A percentile compares a stretch with the other conserved stretches of the same genome.
These are phyloP conservation scores for Trichoderma gamsii DNA, from an alignment of 495 filamentous ascomycete species.

Conservation along the genomic window DNA sequence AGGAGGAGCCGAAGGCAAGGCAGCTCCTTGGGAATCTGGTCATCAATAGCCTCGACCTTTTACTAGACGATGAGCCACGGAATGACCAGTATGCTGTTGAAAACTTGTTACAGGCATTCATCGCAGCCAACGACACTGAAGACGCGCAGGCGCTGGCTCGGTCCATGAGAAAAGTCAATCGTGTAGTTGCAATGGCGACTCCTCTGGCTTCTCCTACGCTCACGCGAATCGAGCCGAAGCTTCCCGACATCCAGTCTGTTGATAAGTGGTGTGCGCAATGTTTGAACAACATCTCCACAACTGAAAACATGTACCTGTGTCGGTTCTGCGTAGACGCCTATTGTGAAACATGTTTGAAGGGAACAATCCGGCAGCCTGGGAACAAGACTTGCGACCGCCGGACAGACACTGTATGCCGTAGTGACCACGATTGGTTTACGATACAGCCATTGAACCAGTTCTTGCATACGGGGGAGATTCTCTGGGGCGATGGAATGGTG, in stretches of 20 bases:
- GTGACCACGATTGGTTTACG: constrained; percentile 16
- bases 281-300: constrained; percentile 4
- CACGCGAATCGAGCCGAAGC: constrained; percentile 12
- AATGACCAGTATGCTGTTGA: constrained; percentile 16
- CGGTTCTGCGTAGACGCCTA: constrained; percentile 6
- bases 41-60: constrained; percentile 12
- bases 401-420: not conserved
- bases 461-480: constrained; percentile 15
- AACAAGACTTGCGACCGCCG: constrained; percentile 1
- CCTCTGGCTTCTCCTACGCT: not conserved
- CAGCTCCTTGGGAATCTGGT: not conserved
- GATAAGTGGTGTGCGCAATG: constrained; percentile 15
- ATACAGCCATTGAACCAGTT: constrained; percentile 13
- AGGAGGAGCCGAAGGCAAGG: not conserved
- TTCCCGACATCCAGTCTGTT: constrained; percentile 14
- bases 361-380: not conserved
- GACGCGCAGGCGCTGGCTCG: constrained; percentile 13
- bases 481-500: constrained; percentile 3
- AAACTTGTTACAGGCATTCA: constrained; percentile 12
- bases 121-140: constrained; percentile 11
- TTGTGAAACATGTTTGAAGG: constrained; percentile 7
- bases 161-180: constrained; percentile 12
- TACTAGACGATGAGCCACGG: constrained; percentile 15
- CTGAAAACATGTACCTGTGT: constrained; percentile 3
- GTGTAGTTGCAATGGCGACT: not conserved